Conservation (phyloP, 805 yeast species). For the Wickerhamiella vanderwaltii region DNA sequence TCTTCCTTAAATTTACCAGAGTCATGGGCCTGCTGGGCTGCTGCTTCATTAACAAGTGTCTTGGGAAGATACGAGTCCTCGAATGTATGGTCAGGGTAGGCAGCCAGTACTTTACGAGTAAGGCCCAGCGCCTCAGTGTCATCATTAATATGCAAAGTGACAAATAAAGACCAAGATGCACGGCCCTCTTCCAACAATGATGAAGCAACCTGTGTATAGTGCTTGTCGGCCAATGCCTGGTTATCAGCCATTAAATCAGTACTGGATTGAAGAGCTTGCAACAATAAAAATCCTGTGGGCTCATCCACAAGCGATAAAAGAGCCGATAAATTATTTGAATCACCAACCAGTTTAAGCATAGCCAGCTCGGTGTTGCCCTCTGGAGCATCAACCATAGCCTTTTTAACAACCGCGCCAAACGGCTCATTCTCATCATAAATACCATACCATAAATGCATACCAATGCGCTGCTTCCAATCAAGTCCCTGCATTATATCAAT, state of each 20-base stretch:
- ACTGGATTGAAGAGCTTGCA: slow-evolving; percentile 16
- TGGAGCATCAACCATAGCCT: slow-evolving; percentile 7
- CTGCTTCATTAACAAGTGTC: slow-evolving; percentile 39
- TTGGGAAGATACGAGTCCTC: slow-evolving; percentile 27
- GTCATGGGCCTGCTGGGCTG: slow-evolving; percentile 44
- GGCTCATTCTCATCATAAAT: slow-evolving; percentile 6
- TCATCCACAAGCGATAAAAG: slow-evolving; percentile 13
- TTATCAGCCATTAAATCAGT: background rate
- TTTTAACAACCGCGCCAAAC: slow-evolving; percentile 7
- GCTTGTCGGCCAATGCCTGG: slow-evolving; percentile 12
- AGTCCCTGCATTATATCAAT: slow-evolving; percentile 31
- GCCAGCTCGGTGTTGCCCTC: slow-evolving; percentile 15
- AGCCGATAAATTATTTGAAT: slow-evolving; percentile 12
- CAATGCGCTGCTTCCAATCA: slow-evolving; percentile 56
- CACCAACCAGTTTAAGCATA: slow-evolving; percentile 14
- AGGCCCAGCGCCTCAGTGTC: slow-evolving; percentile 32
- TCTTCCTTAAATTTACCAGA: slow-evolving; percentile 45
- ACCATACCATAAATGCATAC: slow-evolving; percentile 53
- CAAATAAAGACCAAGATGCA: slow-evolving; percentile 50
- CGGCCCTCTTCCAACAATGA: slow-evolving; percentile 33
- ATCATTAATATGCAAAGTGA: slow-evolving; percentile 43
- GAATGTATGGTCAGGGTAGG: slow-evolving; percentile 24
- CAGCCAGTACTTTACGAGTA: slow-evolving; percentile 11
- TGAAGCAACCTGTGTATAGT: slow-evolving; percentile 13
- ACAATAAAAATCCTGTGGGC: slow-evolving; percentile 17